These are phyloP conservation scores for Bassia scoparia DNA, from an alignment of 148 eudicot species.

Conservation along the genomic window DNA sequence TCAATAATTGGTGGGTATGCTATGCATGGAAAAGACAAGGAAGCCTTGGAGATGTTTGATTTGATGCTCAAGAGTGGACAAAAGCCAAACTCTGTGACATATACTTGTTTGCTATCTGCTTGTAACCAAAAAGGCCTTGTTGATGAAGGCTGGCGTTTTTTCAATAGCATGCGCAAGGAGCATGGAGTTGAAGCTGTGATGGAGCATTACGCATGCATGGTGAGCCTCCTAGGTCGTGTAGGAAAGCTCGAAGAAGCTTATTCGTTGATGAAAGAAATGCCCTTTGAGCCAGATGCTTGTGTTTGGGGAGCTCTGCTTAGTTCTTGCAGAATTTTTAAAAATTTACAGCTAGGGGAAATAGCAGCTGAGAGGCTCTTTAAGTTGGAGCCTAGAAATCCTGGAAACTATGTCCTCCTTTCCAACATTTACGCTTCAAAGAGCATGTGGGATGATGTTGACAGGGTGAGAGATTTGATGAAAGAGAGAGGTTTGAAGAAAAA, in stretches of 20 bases:
- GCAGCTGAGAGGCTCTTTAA: slow-evolving; percentile 59
- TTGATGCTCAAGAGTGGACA: slow-evolving; percentile 49
- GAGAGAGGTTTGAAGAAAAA: slow-evolving; percentile 50
- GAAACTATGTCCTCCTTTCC: slow-evolving; percentile 59
- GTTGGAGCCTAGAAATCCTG: slow-evolving; percentile 66
- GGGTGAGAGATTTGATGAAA: slow-evolving; percentile 57
- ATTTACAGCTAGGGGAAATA: slow-evolving; percentile 48
- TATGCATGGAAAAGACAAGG: slow-evolving; percentile 58
- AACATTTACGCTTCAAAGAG: slow-evolving; percentile 64
- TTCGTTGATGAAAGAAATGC: slow-evolving; percentile 51
- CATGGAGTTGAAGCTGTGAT: slow-evolving; percentile 45
- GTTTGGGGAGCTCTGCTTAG: slow-evolving; percentile 77
- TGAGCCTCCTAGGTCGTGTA: slow-evolving; percentile 61
- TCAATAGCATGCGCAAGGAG: slow-evolving; percentile 47
- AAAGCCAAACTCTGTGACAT: slow-evolving; percentile 48
- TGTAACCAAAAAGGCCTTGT: slow-evolving; percentile 64
- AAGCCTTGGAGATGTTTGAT: slow-evolving; percentile 52
- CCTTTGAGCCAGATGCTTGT: slow-evolving; percentile 63
- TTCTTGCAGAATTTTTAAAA: slow-evolving; percentile 52
- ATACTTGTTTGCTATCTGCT: slow-evolving; percentile 59
- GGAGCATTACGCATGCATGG: slow-evolving; percentile 78
- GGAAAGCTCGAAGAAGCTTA: slow-evolving; percentile 70
- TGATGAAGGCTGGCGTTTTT: slow-evolving; percentile 45
- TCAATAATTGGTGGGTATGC: slow-evolving; percentile 63
- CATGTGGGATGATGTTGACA: slow-evolving; percentile 53